phyloP scores from a whole-genome alignment of 495 filamentous ascomycete genomes.

The Neurospora sp. region DNA sequence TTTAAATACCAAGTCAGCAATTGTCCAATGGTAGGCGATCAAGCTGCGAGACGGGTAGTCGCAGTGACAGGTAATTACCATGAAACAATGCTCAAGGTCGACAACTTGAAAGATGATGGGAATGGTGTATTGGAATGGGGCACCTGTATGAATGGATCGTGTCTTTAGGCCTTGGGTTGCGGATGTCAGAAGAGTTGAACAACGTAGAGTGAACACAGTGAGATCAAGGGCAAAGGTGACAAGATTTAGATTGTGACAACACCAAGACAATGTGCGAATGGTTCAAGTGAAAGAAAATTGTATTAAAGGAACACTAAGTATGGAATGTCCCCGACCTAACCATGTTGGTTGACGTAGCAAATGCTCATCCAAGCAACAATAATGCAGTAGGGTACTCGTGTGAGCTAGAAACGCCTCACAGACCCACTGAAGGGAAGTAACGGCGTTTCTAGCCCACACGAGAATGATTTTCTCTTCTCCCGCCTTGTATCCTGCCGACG shows the following conservation, averaged over 20 bases:
- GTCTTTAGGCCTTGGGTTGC: not conserved
- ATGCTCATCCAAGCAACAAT: not conserved
- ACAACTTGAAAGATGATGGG: not conserved
- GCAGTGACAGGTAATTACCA: not conserved
- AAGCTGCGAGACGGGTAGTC: not conserved
- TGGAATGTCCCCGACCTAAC: not conserved
- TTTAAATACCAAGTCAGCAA: not conserved
- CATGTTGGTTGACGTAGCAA: constrained; percentile 1
- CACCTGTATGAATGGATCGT: not conserved
- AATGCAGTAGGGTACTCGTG: not conserved
- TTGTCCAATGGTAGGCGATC: not conserved
- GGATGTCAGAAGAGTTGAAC: not conserved
- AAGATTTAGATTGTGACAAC: not conserved
- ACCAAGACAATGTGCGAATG: not conserved
- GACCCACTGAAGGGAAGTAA: not conserved
- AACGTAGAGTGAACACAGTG: not conserved
- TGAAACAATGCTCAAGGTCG: not conserved
- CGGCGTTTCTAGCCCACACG: not conserved
- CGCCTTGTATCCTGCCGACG: constrained; percentile 61
- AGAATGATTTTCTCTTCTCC: constrained; percentile 46
- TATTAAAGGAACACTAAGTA: not conserved
- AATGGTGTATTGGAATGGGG: not conserved
- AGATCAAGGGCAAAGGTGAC: not conserved
- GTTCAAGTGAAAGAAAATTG: not conserved
- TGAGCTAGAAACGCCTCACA: not conserved